Evolutionary conservation across 192 early-diverging fungal species (phyloP).

Genomic region (Coemansia sp.): DNA sequence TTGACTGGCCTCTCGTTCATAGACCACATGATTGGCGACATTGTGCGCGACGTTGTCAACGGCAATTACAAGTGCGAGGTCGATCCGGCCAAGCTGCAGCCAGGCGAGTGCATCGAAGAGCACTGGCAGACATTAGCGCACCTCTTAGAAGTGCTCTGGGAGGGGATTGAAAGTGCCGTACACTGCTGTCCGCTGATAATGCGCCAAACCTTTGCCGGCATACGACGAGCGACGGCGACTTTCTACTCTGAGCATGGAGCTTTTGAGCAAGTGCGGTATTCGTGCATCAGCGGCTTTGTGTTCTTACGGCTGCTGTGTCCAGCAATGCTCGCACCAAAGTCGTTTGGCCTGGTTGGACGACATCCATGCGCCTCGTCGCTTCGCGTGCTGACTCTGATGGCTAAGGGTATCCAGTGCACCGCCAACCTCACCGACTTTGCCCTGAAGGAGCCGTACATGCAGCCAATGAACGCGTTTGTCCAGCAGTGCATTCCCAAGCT

Average conservation of each 20-base stretch:
- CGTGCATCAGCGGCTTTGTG: slow-evolving; percentile 67
- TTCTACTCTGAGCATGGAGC: slow-evolving; percentile 20
- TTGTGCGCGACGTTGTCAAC: slow-evolving; percentile 60
- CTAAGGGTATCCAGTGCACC: slow-evolving; percentile 72
- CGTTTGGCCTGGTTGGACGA: slow-evolving; percentile 70
- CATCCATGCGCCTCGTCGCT: slow-evolving; percentile 59
- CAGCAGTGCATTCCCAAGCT: slow-evolving; percentile 61
- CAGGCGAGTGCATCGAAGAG: slow-evolving; percentile 26
- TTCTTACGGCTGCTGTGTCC: slow-evolving; percentile 74
- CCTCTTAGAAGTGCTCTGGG: slow-evolving; percentile 54
- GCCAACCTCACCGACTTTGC: slow-evolving; percentile 70
- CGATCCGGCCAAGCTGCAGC: slow-evolving; percentile 51
- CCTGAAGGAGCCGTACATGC: slow-evolving; percentile 71
- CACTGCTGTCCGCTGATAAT: slow-evolving; percentile 45
- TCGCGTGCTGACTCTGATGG: slow-evolving; percentile 70
- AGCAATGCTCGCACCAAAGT: slow-evolving; percentile 70
- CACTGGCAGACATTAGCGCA: slow-evolving; percentile 58
- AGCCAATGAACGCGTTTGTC: slow-evolving; percentile 66
- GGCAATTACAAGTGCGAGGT: slow-evolving; percentile 66
- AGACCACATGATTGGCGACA: slow-evolving; percentile 66
- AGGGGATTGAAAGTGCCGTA: slow-evolving; percentile 53
- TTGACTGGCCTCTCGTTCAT: slow-evolving; percentile 63
- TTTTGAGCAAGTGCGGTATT: slow-evolving; percentile 34
- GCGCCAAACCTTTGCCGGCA: slow-evolving; percentile 38
- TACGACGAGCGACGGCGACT: slow-evolving; percentile 18